Percentiles rank a stretch among this genome's conserved stretches.
These are phyloP conservation scores for Pyrenochaeta sp. DNA, from an alignment of 2,329 filamentous ascomycete genomes.

Conservation along the genomic window DNA sequence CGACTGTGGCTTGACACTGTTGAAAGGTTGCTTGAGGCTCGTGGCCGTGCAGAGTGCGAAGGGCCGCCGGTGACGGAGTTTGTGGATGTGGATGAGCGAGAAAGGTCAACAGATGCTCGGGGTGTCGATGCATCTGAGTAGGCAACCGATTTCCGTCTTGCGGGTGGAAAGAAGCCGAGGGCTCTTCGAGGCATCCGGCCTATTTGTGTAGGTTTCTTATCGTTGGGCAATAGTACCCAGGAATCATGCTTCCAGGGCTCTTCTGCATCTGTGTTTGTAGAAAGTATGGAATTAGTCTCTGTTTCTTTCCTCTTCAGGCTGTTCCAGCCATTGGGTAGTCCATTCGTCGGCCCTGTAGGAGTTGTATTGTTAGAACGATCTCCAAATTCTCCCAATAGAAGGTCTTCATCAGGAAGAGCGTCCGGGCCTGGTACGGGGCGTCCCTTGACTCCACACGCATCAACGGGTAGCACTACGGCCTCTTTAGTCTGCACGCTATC, in stretches of 20 bases:
- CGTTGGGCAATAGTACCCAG: conserved; percentile 83
- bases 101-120: conserved; percentile 68
- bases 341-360: conserved; percentile 24
- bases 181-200: conserved; percentile 80
- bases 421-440: conserved; percentile 57
- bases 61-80: conserved; percentile 40
- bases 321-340: conserved; percentile 47
- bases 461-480: conserved; percentile 83
- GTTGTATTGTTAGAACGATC: conserved; percentile 24
- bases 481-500: conserved; percentile 88
- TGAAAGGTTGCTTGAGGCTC: conserved; percentile 48
- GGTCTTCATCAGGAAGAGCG: conserved; percentile 48
- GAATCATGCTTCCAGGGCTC: conserved; percentile 84
- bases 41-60: conserved; percentile 48
- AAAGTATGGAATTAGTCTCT: conserved; percentile 40
- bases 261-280: conserved; percentile 62
- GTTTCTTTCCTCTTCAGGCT: conserved; percentile 45
- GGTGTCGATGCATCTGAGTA: conserved; percentile 71
- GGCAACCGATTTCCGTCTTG: conserved; percentile 82
- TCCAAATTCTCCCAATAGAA: conserved; percentile 40
- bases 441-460: conserved; percentile 85
- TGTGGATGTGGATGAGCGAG: conserved; percentile 53
- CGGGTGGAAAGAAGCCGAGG: conserved; percentile 90
- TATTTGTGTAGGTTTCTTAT: conserved; percentile 78
- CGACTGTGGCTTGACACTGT: conserved; percentile 47